Evolutionary conservation across 2,329 filamentous ascomycete species (phyloP).

Genomic region (Fusarium penzigii): DNA sequence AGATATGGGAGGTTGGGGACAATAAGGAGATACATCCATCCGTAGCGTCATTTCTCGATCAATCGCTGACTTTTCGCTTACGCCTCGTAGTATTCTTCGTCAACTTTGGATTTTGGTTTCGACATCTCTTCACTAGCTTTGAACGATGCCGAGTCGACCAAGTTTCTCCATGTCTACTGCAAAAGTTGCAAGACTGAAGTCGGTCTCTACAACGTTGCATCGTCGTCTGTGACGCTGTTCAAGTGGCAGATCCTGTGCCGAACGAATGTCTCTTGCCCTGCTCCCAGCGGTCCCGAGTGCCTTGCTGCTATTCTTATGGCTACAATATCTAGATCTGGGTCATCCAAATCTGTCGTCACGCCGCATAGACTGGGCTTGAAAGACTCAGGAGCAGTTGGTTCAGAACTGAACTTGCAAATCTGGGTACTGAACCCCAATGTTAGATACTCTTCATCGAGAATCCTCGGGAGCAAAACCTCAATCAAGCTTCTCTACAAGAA

Average conservation of each 20-base stretch:
- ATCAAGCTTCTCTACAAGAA: constrained; percentile 56
- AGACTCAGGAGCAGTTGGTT: not conserved
- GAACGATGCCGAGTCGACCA: constrained; percentile 19
- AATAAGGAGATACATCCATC: constrained; percentile 45
- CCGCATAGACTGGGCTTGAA: constrained; percentile 30
- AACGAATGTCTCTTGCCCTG: constrained; percentile 22
- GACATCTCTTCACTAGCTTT: constrained; percentile 32
- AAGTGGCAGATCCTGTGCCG: constrained; percentile 58
- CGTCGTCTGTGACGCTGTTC: constrained; percentile 51
- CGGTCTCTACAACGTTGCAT: constrained; percentile 49
- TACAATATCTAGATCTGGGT: constrained; percentile 57
- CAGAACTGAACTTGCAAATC: constrained; percentile 42
- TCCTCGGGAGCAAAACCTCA: constrained; percentile 36
- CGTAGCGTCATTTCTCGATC: constrained; percentile 3
- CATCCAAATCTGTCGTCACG: constrained; percentile 56
- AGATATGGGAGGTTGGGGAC: constrained; percentile 51
- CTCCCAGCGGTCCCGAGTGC: constrained; percentile 49
- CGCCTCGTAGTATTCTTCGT: constrained; percentile 40
- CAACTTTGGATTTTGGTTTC: constrained; percentile 32
- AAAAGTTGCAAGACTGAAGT: constrained; percentile 46
- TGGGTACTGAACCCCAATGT: constrained; percentile 61
- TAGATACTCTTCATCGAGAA: constrained; percentile 47
- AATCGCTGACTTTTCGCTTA: constrained; percentile 22
- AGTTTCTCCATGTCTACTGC: constrained; percentile 47
- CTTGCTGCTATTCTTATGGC: constrained; percentile 54